phyloP scores from a whole-genome alignment of 1,284 basidiomycete species.

The Cryptococcus sp. region DNA sequence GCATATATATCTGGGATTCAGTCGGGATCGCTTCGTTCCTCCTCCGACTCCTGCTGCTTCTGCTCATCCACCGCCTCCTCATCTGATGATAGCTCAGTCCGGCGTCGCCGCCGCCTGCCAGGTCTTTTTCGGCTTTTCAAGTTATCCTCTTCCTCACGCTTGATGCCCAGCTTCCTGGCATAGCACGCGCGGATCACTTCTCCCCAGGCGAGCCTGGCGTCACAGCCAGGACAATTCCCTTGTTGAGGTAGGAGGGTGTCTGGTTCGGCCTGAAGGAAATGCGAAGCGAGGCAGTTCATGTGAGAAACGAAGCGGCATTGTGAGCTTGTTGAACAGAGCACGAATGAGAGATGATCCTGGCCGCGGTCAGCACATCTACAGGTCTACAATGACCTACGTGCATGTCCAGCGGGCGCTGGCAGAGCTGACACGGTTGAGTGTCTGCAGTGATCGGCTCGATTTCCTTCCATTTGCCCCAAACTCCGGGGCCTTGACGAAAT shows the following conservation, averaged over 20 bases:
- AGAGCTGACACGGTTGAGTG: constrained; percentile 60
- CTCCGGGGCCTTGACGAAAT: constrained; percentile 49
- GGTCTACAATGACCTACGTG: constrained; percentile 55
- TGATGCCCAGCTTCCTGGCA: constrained; percentile 56
- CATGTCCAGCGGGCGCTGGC: constrained; percentile 56
- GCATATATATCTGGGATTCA: not conserved
- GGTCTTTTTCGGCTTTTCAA: constrained; percentile 16
- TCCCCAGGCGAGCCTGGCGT: constrained; percentile 66
- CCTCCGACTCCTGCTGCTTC: not conserved
- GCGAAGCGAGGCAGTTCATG: constrained; percentile 66
- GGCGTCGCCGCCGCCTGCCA: constrained; percentile 1
- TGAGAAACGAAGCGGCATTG: constrained; percentile 60
- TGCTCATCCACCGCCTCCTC: too few species aligned
- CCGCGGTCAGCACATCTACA: not conserved
- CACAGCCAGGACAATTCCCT: constrained; percentile 65
- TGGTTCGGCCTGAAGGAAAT: constrained; percentile 56
- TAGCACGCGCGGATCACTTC: constrained; percentile 70
- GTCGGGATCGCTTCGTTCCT: constrained; percentile 3
- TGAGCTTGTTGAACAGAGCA: constrained; percentile 59
- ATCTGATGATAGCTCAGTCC: too few species aligned
- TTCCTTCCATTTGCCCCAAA: constrained; percentile 31
- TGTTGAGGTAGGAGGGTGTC: constrained; percentile 62
- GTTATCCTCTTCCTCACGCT: constrained; percentile 19
- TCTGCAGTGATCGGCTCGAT: constrained; percentile 20
- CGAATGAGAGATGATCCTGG: constrained; percentile 63